Conservation (phyloP, 257 asterid species). For the Gardenia jasminoides region DNA sequence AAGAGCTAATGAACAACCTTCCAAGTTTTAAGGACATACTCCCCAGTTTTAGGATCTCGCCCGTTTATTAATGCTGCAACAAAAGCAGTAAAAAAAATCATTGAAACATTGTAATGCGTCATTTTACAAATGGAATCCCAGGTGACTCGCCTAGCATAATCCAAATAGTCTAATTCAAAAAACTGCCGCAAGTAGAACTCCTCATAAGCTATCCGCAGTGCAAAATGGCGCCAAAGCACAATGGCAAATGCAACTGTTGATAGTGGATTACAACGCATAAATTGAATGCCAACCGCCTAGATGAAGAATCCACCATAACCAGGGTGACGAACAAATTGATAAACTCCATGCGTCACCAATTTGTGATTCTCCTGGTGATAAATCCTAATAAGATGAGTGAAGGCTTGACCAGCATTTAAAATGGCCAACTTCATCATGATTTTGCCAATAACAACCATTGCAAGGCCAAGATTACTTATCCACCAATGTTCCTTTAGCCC, state of each 20-base stretch:
- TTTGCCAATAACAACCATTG: slow-evolving; percentile 73
- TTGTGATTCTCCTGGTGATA: slow-evolving; percentile 64
- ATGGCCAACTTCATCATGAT: slow-evolving; percentile 71
- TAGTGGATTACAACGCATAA: slow-evolving; percentile 80
- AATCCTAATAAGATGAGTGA: slow-evolving; percentile 74
- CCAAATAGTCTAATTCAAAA: slow-evolving; percentile 65
- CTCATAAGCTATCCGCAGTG: slow-evolving; percentile 69
- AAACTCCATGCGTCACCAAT: slow-evolving; percentile 73
- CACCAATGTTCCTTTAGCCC: slow-evolving; percentile 64
- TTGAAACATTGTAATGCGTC: slow-evolving; percentile 16
- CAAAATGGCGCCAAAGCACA: slow-evolving; percentile 78
- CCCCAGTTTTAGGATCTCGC: neutral
- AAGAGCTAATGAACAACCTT: neutral
- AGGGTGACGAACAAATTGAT: slow-evolving; percentile 66
- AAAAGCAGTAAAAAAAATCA: neutral
- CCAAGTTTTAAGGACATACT: neutral
- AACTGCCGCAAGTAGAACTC: slow-evolving; percentile 80
- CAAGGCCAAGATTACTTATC: slow-evolving; percentile 67
- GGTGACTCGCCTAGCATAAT: slow-evolving; percentile 51
- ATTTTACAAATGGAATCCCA: slow-evolving; percentile 82
- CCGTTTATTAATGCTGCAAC: neutral
- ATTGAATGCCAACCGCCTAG: slow-evolving; percentile 44
- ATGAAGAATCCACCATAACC: slow-evolving; percentile 59
- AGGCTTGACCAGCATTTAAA: slow-evolving; percentile 79
- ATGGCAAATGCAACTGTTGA: slow-evolving; percentile 55